These are phyloP conservation scores for Trametes coccinea DNA, from an alignment of 768 basidiomycete species.

Conservation along the genomic window DNA sequence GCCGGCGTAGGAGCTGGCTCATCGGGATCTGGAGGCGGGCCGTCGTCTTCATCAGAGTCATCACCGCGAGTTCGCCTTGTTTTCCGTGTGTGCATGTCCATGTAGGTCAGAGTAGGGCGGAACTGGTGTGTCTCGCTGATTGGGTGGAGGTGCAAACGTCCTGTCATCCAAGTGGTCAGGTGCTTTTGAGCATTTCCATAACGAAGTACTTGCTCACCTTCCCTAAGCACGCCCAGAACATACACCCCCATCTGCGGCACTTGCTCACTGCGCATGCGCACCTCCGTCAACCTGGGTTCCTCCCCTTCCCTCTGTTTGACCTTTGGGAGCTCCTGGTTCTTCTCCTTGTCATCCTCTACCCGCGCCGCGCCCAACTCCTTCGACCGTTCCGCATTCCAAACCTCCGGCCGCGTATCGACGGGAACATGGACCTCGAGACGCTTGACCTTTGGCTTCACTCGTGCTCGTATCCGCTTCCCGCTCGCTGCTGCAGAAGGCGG, in stretches of 20 bases:
- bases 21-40: slow-evolving; percentile 79
- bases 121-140: slow-evolving; percentile 79
- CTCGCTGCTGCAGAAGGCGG: slow-evolving; percentile 72
- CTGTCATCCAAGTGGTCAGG: slow-evolving; percentile 37
- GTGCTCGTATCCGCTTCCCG: slow-evolving; percentile 76
- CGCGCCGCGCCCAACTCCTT: slow-evolving; percentile 65
- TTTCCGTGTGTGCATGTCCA: slow-evolving; percentile 72
- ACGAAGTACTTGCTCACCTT: slow-evolving; percentile 45
- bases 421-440: slow-evolving; percentile 80
- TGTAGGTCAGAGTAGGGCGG: slow-evolving; percentile 78
- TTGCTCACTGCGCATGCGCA: slow-evolving; percentile 72
- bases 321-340: slow-evolving; percentile 58
- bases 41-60: slow-evolving; percentile 77
- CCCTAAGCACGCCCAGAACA: slow-evolving; percentile 75
- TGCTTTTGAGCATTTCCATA: not conserved
- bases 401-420: slow-evolving; percentile 75
- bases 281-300: slow-evolving; percentile 66
- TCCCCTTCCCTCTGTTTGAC: slow-evolving; percentile 48
- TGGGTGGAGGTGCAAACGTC: slow-evolving; percentile 75
- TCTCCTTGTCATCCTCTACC: slow-evolving; percentile 75
- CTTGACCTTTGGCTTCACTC: slow-evolving; percentile 62
- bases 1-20: slow-evolving; percentile 51
- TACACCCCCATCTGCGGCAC: slow-evolving; percentile 64
- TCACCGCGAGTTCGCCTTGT: slow-evolving; percentile 53
- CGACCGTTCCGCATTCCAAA: slow-evolving; percentile 76